phyloP scores from a whole-genome alignment of 371 early-diverging fungal species.

The Mucor plumbeus region DNA sequence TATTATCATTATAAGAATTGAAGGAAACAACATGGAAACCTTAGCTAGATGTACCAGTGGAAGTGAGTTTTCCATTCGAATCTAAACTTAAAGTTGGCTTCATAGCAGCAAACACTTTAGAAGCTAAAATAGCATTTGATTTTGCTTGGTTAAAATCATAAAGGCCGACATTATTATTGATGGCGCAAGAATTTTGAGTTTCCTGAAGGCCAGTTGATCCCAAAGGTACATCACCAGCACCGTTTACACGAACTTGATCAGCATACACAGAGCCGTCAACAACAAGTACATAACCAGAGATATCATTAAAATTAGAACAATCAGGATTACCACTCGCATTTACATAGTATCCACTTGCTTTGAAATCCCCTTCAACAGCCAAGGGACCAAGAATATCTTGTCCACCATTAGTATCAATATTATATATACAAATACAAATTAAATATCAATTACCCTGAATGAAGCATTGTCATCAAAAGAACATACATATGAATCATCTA shows the following conservation, averaged over 20 bases:
- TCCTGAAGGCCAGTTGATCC: conserved; percentile 7
- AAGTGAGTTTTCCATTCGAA: neutral
- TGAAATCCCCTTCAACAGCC: conserved; percentile 20
- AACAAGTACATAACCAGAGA: conserved; percentile 16
- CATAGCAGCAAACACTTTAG: neutral
- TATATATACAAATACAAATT: neutral
- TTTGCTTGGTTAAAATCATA: conserved; percentile 1
- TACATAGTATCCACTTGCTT: conserved; percentile 12
- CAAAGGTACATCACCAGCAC: conserved; percentile 7
- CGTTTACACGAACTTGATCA: conserved; percentile 15
- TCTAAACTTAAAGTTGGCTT: neutral
- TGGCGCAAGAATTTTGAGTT: neutral
- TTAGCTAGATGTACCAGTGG: neutral
- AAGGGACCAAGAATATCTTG: conserved; percentile 23
- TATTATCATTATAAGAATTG: neutral
- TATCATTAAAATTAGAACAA: conserved; percentile 2
- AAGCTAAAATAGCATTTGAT: neutral
- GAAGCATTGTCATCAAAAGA: conserved; percentile 5
- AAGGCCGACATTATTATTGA: neutral
- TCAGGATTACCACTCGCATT: conserved; percentile 8
- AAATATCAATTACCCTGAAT: neutral
- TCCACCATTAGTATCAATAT: neutral
- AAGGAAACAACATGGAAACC: neutral
- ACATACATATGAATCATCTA: neutral
- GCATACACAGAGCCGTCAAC: conserved; percentile 13